Conservation (phyloP, 23 red algal genomes). For the Gracilaria domingensis region DNA sequence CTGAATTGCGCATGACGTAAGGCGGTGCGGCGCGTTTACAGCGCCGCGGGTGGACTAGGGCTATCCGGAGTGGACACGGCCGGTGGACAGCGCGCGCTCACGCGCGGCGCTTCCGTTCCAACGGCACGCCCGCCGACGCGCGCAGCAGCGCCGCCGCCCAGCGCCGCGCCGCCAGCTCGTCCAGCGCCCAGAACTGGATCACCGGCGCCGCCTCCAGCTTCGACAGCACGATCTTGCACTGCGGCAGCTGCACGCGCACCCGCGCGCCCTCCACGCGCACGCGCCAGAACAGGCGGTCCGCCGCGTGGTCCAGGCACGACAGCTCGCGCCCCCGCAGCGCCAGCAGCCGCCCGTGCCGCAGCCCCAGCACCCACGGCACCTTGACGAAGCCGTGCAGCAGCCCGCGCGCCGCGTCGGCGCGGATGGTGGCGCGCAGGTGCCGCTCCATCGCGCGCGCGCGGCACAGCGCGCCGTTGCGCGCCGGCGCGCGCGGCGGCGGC, state of each 20-base stretch:
- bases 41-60: not conserved
- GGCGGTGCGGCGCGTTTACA: not conserved
- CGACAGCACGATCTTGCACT: constrained; percentile 35
- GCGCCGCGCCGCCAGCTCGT: constrained; percentile 22
- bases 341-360: constrained; percentile 9
- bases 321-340: constrained; percentile 25
- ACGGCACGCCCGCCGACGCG: not conserved
- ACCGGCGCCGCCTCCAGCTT: constrained; percentile 6
- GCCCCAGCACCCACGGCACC: constrained; percentile 29
- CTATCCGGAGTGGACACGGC: no score
- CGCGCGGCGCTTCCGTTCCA: not conserved
- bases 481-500: not conserved
- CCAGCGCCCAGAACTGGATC: constrained; percentile 42
- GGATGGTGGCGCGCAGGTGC: not conserved
- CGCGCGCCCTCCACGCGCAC: constrained; percentile 37
- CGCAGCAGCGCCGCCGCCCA: constrained; percentile 35
- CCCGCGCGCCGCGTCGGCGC: not conserved
- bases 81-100: not conserved
- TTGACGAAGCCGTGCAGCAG: constrained; percentile 27
- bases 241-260: constrained; percentile 15
- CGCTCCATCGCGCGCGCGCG: constrained; percentile 5
- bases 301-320: constrained; percentile 1
- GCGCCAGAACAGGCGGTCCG: not conserved
- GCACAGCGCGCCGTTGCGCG: not conserved
- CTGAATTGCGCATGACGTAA: not conserved